Base-by-base conservation (phyloP, 129 eudicot genomes). In the Dittrichia graveolens region DNA sequence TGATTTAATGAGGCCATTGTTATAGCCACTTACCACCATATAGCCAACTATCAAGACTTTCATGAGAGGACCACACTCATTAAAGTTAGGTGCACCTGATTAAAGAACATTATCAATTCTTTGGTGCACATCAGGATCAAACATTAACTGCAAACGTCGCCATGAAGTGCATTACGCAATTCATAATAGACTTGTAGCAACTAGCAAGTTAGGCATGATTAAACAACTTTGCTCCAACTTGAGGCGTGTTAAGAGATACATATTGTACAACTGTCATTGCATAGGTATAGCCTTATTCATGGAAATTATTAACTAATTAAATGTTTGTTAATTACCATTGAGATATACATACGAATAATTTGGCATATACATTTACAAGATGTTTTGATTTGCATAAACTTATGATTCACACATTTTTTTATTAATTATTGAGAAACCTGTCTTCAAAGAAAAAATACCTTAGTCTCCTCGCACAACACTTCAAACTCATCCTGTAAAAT, bases 401-500 rank as follows among this genome's bases (percentile, higher is more conserved):
- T 19, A 10, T 39, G 14, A 43, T 31, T 53, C 57, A 44, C 4
- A 66, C 34, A 66, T 40, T 65, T 35, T 34, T 35, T 50, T 56
- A 15, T 24, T 64, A 16, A 53, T 55, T 41, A 45, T 13, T 34
- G 24, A 53, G 4, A 44, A 65, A 42, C 49, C 16, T 34, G 40
- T 15, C 50, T 10, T 19, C 5, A 52, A 40, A 43, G 50, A 65
- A 45, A 63, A 50, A 62, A 66, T 78, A 86, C 91, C 91, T 83
- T 75, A 24, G 84, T 76, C 69, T 81, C 84, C 74, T 77, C 66
- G 49, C 87, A 83, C 74, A 86, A 37, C 39, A 71, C 61, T 71
- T 78, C 84, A 67, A 86, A 80, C 47, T 83, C 86, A 57, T 83
- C 91, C 91, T 86, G 88, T 69, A 75, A 67, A 16, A 48, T 41